Percentiles rank a stretch among this genome's conserved stretches.
These are phyloP conservation scores for Gillenia trifoliata DNA, from an alignment of 306 rosid genomes.

Conservation along the genomic window DNA sequence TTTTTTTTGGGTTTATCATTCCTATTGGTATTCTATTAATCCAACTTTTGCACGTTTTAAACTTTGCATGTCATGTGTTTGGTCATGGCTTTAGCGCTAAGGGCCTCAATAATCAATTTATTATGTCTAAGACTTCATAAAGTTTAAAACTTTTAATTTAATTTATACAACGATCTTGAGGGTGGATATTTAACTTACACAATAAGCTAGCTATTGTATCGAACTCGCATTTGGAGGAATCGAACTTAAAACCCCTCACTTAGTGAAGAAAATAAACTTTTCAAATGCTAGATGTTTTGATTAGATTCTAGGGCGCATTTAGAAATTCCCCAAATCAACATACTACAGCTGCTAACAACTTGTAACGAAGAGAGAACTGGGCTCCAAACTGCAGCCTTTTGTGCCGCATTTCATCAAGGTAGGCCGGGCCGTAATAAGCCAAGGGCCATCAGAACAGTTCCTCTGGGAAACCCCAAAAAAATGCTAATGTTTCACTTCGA, in stretches of 20 bases:
- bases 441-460: too few species aligned
- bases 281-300: not conserved
- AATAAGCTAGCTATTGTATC: too few species aligned
- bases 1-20: not conserved
- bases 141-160: too few species aligned
- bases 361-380: not conserved
- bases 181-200: not conserved
- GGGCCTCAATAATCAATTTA: not conserved
- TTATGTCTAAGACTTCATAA: too few species aligned
- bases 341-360: not conserved
- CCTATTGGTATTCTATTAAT: not conserved
- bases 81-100: not conserved
- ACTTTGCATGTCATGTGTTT: not conserved
- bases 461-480: too few species aligned
- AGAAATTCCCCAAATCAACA: not conserved
- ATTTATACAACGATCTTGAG: too few species aligned
- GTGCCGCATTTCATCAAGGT: too few species aligned
- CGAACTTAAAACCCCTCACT: not conserved
- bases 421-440: too few species aligned
- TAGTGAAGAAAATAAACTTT: too few species aligned
- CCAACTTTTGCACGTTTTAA: not conserved
- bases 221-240: too few species aligned
- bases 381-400: not conserved
- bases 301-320: not conserved
- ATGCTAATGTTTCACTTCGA: too few species aligned